Evolutionary conservation across 305 asterid species (phyloP), one percentile per base, ranked within the genome.

Genomic region (Lippia alba): DNA sequence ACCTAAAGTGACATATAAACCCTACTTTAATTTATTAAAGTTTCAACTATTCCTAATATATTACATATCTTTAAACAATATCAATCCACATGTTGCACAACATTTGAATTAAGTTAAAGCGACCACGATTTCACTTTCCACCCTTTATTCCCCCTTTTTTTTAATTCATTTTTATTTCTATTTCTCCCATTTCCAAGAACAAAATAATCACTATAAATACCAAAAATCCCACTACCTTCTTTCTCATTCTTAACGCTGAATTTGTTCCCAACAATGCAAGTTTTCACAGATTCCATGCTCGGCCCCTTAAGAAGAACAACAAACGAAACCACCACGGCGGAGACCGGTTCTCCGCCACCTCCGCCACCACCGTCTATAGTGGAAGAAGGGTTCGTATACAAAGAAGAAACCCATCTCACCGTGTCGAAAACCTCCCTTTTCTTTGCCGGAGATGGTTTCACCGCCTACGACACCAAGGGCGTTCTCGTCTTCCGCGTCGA

Each of bases 391-490:
- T 86, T 66, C 56, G 67, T 83, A 2, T 73, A 49, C 72, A 56
- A 44, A 3, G 83, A 81, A 73, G 92, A 90, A 46, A 86, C 79
- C 30, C 82, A 73, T 68, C 84, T 91, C 40, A 91, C 96, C 0
- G 94, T 91, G 36, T 67, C 16, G 2, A 91, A 91, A 32, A 85
- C 96, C 10, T 84, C 88, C 12, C 82, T 85, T 12, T 91, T 91
- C 81, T 91, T 82, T 83, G 61, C 83, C 72, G 96, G 96, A 41
- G 97, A 91, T 67, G 96, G 96, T n/a, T 91, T 85, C 83, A 69
- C 83, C 65, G 96, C 85, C 46, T 87, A 89, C 59, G 89, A 89
- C 64, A 70, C 81, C 70, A 80, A 66, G 16, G 96, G 94, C 48
- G 45, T 55, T 4, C 72, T 87, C 41, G 80, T 86, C 11, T 91